Base-by-base conservation (phyloP, 345 rosid species). In the Hevea brasiliensis region DNA sequence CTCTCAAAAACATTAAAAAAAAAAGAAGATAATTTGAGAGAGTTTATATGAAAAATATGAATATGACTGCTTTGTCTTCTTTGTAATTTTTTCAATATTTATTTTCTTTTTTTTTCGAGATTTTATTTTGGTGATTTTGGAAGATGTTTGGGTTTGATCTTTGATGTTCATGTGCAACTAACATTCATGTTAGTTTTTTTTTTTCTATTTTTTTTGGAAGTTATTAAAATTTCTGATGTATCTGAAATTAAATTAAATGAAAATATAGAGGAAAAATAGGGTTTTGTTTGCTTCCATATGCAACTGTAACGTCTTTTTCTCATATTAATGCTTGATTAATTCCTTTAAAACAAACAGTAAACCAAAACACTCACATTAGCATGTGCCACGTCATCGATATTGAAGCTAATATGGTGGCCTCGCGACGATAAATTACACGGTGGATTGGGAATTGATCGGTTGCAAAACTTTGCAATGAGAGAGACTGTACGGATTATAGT, bases 51-150 rank as follows among this genome's bases (percentile, higher is more conserved):
- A 72, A 65, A 61, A 74, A 57, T 32, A 67, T 40, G 68, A 73
- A 66, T 61, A 68, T 76, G 82, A 83, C 85, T 80, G 80, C 23
- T 41, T 42, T 47, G 17, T 24, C 65, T 58, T 44, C 41, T 77
- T 5, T 86, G 86, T 84, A 86, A 82, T 74, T 76, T 69, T 59
- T 40, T 45, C 3, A 51, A 29, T 69, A 76, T 80, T 61, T 3
- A 17, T 58, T 29, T 62, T 71, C 35, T 23, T 15, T 67, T 40
- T 23, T 21, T 55, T 29, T 54, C 40, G 72, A 41, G 73, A 44
- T 29, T 75, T 61, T 48, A 61, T 74, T 76, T 32, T 54, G 24
- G 7, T 65, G 54, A 69, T 35, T 74, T 58, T 61, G 69, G 65
- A 67, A n/a, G 71, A 24, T 58, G 68, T 42, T 65, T 58, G 64